Evolutionary conservation across 176 grass and related monocot genomes (phyloP).

Genomic region (Tillandsia leiboldiana): DNA sequence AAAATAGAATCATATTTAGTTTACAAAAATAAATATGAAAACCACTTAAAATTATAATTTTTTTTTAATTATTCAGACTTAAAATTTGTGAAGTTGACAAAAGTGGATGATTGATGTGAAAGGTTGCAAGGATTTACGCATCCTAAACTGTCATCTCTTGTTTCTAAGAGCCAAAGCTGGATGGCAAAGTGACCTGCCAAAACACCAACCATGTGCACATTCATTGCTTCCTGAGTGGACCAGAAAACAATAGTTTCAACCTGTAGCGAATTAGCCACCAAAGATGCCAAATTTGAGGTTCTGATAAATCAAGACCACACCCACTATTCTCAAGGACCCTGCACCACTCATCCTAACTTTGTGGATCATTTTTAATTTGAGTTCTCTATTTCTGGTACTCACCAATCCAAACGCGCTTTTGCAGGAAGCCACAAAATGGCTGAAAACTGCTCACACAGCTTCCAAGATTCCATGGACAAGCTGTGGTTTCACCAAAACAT

Average conservation of each 20-base stretch:
- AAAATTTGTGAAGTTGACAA: too few relatives aligned
- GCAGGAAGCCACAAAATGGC: not conserved
- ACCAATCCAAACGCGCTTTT: not conserved
- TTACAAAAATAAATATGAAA: too few relatives aligned
- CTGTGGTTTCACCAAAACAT: conserved; percentile 18
- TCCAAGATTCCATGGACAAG: conserved; percentile 7
- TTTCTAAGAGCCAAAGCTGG: too few relatives aligned
- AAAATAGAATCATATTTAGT: too few relatives aligned
- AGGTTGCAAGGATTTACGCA: too few relatives aligned
- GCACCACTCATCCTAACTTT: not conserved
- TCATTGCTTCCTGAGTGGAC: too few relatives aligned
- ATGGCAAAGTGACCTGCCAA: too few relatives aligned
- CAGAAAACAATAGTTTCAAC: not conserved
- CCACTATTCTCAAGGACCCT: not conserved
- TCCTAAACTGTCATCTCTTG: too few relatives aligned
- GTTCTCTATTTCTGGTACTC: not conserved
- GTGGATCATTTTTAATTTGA: not conserved
- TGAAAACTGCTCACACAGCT: not conserved
- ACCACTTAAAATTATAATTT: too few relatives aligned
- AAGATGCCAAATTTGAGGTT: not conserved
- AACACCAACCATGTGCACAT: too few relatives aligned
- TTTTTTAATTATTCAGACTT: too few relatives aligned
- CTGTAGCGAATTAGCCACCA: not conserved
- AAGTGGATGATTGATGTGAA: too few relatives aligned
- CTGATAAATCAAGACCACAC: not conserved